Base-by-base conservation (phyloP, 2,329 filamentous ascomycete genomes). In the Aspergillus floridensis region DNA sequence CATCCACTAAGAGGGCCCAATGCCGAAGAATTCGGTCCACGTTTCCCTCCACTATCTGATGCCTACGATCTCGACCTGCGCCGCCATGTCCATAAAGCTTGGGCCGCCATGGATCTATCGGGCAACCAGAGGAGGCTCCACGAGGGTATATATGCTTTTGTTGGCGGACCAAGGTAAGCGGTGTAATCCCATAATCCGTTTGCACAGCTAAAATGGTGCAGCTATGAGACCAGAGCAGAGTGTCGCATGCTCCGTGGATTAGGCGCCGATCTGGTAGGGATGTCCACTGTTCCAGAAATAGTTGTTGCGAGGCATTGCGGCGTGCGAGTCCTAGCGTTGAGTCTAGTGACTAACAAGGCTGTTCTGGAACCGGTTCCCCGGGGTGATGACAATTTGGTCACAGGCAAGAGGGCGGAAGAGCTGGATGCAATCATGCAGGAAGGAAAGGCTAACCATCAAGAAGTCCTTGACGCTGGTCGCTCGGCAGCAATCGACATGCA, bases 221-320 rank as follows among this genome's bases (percentile, higher is more conserved):
- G 81, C 52, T 88, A 88, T 68, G 86, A 88, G 69, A 88, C 86
- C 2, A 78, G 86, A 61, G 85, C 86, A 1, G 86, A 88, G 70
- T 88, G 85, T 68, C 81, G 86, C 19, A 82, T 88, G 81, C 77
- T 89, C 60, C 79, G 79, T 44, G 77, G 77, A 51, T 73, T 88
- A 6, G 86, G 87, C 6, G 86, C 85, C n/a, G 86, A 89, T 68
- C 76, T 88, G n/a, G 86, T 89, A 2, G 86, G 86, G 14, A 89
- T 89, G 87, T 88, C 84, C 32, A 89, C 87, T 0, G 86, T 89
- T 29, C 87, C 87, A 7, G 87, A 89, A 68, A 86, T 88, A 55
- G 82, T 89, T 53, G 84, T 86, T 16, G 86, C 86, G 32, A 80
- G 87, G 63, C 87, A 89, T 70, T 82, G 80, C 56, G 84, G 83